Evolutionary conservation across 176 grass and related monocot species (phyloP).

Genomic region (Triticum aestivum): DNA sequence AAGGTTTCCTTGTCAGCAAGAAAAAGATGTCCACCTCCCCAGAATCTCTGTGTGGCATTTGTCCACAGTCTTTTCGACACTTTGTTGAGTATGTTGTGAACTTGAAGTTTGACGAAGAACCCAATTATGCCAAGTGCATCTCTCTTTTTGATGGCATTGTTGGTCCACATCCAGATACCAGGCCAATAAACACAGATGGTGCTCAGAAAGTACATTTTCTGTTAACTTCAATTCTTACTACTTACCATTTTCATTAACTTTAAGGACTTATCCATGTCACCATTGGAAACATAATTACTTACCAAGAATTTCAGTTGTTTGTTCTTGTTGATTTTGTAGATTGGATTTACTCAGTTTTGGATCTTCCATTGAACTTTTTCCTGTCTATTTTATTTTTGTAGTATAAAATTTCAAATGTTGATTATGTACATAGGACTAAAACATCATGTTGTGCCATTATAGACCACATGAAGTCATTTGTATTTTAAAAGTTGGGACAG

Average conservation of each 20-base stretch:
- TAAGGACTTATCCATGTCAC: not conserved
- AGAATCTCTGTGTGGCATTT: constrained; percentile 82
- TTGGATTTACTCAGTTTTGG: constrained; percentile 1
- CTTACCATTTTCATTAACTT: not conserved
- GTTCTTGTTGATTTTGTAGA: constrained; percentile 8
- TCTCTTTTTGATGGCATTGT: constrained; percentile 95
- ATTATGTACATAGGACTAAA: constrained; percentile 5
- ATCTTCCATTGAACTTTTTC: not conserved
- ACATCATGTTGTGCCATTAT: not conserved
- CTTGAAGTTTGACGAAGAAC: constrained; percentile 94
- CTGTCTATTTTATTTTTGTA: not conserved
- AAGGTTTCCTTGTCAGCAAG: constrained; percentile 96
- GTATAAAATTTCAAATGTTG: not conserved
- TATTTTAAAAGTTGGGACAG: constrained; percentile 10
- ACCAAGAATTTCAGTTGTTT: not conserved
- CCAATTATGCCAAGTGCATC: constrained; percentile 87
- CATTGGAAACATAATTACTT: not conserved
- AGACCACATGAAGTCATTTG: not conserved
- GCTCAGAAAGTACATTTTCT: constrained; percentile 78
- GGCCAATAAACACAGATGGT: constrained; percentile 93
- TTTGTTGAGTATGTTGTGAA: constrained; percentile 98
- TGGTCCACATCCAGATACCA: constrained; percentile 85
- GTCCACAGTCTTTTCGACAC: constrained; percentile 80
- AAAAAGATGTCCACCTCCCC: constrained; percentile 92
- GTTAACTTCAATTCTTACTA: not conserved